Evolutionary conservation across 2,329 filamentous ascomycete species (phyloP).

Genomic region (Colletotrichum paranaense): DNA sequence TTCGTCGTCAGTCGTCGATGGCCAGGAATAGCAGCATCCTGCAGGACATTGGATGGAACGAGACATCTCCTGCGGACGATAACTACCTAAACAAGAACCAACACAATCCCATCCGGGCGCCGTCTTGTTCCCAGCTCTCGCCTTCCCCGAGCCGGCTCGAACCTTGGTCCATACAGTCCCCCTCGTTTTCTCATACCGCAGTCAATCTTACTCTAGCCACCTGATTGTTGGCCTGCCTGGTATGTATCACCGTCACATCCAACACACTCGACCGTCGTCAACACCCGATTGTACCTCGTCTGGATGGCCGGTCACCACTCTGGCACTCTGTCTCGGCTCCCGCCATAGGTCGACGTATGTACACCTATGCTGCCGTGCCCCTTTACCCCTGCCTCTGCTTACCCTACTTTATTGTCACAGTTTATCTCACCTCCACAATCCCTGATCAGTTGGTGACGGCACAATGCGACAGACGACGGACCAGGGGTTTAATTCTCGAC

Average conservation of each 20-base stretch:
- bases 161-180: constrained; percentile 12
- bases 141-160: constrained; percentile 5
- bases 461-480: constrained; percentile 14
- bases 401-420: background rate
- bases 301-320: background rate
- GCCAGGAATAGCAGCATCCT: constrained; percentile 30
- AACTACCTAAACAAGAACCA: constrained; percentile 25
- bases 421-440: constrained; percentile 7
- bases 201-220: constrained; percentile 1
- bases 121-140: constrained; percentile 18
- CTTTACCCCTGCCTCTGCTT: background rate
- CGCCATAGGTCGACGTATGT: background rate
- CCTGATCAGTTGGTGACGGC: constrained; percentile 14
- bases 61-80: constrained; percentile 5
- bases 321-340: background rate
- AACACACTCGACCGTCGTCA: background rate
- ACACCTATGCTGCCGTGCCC: background rate
- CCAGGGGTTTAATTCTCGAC: constrained; percentile 13
- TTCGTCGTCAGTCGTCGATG: background rate
- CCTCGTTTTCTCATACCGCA: background rate
- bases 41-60: constrained; percentile 22
- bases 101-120: constrained; percentile 10
- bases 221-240: background rate
- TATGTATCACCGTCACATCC: background rate
- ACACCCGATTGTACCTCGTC: background rate